phyloP scores from a whole-genome alignment of 306 rosid genomes.

The Coriaria nepalensis region DNA sequence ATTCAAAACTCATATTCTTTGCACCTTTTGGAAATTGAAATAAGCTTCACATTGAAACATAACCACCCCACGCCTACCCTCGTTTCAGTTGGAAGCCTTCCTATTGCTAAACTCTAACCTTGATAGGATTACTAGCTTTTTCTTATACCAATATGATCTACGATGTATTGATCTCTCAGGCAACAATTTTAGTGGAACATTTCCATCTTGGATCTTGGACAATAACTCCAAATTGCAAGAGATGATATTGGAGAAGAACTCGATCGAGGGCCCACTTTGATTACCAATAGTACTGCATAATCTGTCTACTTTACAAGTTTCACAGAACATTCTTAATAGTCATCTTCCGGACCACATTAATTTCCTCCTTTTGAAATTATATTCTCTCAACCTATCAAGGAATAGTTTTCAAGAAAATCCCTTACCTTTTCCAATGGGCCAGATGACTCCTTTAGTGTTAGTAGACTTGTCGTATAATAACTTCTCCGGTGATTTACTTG shows the following conservation, averaged over 20 bases:
- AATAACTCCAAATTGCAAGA: neutral
- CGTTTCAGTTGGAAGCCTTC: conserved; percentile 10
- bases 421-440: neutral
- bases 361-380: neutral
- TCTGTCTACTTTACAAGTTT: neutral
- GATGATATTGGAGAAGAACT: conserved; percentile 2
- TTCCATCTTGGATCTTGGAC: neutral
- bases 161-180: conserved; percentile 1
- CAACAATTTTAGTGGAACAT: conserved; percentile 3
- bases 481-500: neutral
- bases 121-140: conserved; percentile 1
- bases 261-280: neutral
- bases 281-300: neutral
- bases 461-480: conserved; percentile 1
- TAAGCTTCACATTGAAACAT: conserved; percentile 12
- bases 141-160: conserved; percentile 1
- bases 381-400: neutral
- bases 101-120: neutral
- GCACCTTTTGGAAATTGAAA: neutral
- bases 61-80: neutral
- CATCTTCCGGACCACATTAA: neutral
- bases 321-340: neutral
- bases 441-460: neutral
- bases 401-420: conserved; percentile 8
- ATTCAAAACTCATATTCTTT: conserved; percentile 6